Evolutionary conservation across 2,329 filamentous ascomycete species (phyloP).

Genomic region (Apiospora aurea): DNA sequence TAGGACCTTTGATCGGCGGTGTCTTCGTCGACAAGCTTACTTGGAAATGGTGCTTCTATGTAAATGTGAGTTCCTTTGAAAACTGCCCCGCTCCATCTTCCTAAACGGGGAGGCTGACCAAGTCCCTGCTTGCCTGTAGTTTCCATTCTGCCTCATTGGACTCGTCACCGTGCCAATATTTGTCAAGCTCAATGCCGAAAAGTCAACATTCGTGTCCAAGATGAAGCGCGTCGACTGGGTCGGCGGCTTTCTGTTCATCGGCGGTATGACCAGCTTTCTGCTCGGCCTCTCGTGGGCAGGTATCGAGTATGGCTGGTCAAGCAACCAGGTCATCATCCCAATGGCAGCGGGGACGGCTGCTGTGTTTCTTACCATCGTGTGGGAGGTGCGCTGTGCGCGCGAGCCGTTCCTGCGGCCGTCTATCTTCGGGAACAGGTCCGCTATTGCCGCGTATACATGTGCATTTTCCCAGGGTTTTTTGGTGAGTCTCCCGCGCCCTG

Average conservation of each 20-base stretch:
- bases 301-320: constrained; percentile 44
- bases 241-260: constrained; percentile 55
- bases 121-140: neutral
- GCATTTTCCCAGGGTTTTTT: constrained; percentile 25
- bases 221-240: constrained; percentile 52
- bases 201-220: constrained; percentile 20
- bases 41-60: constrained; percentile 33
- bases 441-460: constrained; percentile 23
- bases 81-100: neutral
- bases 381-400: constrained; percentile 31
- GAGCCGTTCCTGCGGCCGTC: constrained; percentile 27
- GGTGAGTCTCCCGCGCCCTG: constrained; percentile 5
- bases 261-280: constrained; percentile 55
- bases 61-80: constrained; percentile 25
- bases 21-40: constrained; percentile 28
- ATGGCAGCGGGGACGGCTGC: constrained; percentile 32
- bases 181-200: constrained; percentile 28
- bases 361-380: constrained; percentile 32
- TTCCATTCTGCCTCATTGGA: constrained; percentile 33
- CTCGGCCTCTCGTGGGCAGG: constrained; percentile 58
- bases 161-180: constrained; percentile 30
- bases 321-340: constrained; percentile 40
- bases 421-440: constrained; percentile 16
- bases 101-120: neutral
- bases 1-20: constrained; percentile 30